Conservation (phyloP, 768 basidiomycete genomes). For the Tricholoma terreum region DNA sequence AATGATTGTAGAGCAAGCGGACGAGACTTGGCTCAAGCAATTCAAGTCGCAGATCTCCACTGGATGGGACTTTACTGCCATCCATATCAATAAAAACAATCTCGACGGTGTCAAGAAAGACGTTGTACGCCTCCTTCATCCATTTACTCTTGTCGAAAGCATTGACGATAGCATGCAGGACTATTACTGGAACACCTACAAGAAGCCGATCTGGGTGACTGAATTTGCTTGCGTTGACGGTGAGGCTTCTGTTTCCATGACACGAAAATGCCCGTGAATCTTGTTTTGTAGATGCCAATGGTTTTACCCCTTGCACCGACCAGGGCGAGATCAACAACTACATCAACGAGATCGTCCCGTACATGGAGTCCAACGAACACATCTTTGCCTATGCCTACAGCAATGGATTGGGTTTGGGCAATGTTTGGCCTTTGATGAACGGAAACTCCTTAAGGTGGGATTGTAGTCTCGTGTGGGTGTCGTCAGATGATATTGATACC, state of each 20-base stretch:
- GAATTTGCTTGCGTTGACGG: slow-evolving; percentile 50
- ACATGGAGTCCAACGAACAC: slow-evolving; percentile 33
- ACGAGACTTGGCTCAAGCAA: slow-evolving; percentile 44
- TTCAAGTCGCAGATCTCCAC: slow-evolving; percentile 37
- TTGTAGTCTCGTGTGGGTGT: background rate
- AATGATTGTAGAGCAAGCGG: slow-evolving; percentile 37
- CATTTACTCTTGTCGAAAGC: background rate
- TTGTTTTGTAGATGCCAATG: slow-evolving; percentile 28
- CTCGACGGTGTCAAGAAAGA: slow-evolving; percentile 42
- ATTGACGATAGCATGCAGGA: slow-evolving; percentile 24
- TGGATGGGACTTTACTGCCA: slow-evolving; percentile 44
- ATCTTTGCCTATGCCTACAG: slow-evolving; percentile 47
- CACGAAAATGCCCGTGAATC: background rate
- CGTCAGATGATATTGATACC: background rate
- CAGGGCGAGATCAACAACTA: slow-evolving; percentile 41
- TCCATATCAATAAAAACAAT: slow-evolving; percentile 48
- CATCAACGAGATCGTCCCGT: slow-evolving; percentile 38
- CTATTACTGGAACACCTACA: slow-evolving; percentile 39
- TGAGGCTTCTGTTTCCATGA: slow-evolving; percentile 10
- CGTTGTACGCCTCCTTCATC: slow-evolving; percentile 28
- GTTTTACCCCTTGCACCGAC: slow-evolving; percentile 42
- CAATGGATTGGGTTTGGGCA: slow-evolving; percentile 44
- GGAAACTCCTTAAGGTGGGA: slow-evolving; percentile 34
- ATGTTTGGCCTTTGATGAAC: slow-evolving; percentile 44
- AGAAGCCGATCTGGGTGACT: slow-evolving; percentile 47